These are phyloP conservation scores for Cystofilobasidium macerans DNA, from an alignment of 768 basidiomycete genomes.

Conservation along the genomic window DNA sequence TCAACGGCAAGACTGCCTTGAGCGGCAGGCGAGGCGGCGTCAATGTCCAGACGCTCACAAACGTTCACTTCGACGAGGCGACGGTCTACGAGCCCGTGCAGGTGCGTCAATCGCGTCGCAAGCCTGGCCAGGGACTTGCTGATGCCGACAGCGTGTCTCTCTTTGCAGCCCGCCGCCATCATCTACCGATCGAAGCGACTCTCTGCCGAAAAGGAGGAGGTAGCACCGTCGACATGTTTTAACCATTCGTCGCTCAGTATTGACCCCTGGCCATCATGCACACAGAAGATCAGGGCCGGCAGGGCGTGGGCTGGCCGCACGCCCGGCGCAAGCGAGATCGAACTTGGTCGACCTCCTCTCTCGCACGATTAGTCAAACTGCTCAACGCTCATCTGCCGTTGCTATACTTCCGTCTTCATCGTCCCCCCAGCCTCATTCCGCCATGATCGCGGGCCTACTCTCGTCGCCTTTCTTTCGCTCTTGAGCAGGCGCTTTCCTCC, in stretches of 20 bases:
- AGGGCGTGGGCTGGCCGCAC: neutral
- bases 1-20: neutral
- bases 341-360: neutral
- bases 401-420: too few species aligned
- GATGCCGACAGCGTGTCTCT: too few species aligned
- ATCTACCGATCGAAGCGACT: neutral
- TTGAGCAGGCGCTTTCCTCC: too few species aligned
- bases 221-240: neutral
- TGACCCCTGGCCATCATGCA: neutral
- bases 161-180: neutral
- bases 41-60: neutral
- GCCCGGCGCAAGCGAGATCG: constrained; percentile 1
- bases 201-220: neutral
- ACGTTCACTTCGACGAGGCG: neutral
- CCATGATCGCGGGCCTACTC: too few species aligned
- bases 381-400: too few species aligned
- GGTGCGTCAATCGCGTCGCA: neutral
- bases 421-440: too few species aligned
- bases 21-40: neutral
- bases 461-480: too few species aligned
- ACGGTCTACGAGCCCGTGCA: neutral
- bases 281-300: neutral
- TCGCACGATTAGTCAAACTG: neutral
- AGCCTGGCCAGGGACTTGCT: neutral
- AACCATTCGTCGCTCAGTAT: neutral